Percentiles rank a stretch among this genome's conserved stretches.
phyloP scores from a whole-genome alignment of 2,329 filamentous ascomycete species.

The Epichloe gansuensis region DNA sequence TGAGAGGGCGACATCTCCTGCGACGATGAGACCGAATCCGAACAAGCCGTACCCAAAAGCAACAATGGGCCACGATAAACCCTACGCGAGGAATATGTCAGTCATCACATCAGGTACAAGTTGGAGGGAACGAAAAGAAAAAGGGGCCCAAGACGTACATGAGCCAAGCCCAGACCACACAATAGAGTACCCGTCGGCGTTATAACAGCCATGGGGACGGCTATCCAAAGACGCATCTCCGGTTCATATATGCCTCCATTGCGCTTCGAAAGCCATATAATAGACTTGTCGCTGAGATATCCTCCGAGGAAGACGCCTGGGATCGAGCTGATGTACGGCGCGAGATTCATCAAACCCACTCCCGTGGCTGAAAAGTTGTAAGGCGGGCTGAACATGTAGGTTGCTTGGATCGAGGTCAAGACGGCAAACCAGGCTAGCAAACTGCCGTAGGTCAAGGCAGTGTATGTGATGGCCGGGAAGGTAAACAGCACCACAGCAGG shows the following conservation, averaged over 20 bases:
- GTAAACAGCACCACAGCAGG: constrained; percentile 8
- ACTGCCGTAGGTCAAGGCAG: constrained; percentile 26
- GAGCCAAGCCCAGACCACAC: constrained; percentile 21
- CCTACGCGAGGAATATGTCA: constrained; percentile 9
- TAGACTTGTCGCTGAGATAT: constrained; percentile 24
- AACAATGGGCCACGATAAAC: constrained; percentile 26
- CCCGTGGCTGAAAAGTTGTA: constrained; percentile 16
- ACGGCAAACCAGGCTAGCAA: constrained; percentile 24
- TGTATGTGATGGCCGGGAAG: constrained; percentile 25
- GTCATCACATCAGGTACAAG: background rate
- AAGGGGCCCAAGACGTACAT: constrained; percentile 13
- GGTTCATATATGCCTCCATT: constrained; percentile 30
- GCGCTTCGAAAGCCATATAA: constrained; percentile 22
- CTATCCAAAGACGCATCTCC: constrained; percentile 27
- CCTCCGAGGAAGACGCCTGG: constrained; percentile 25
- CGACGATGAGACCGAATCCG: constrained; percentile 24
- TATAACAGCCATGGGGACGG: constrained; percentile 15
- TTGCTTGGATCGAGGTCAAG: constrained; percentile 7
- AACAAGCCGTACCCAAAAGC: constrained; percentile 24
- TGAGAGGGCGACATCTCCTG: constrained; percentile 21
- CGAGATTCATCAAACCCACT: constrained; percentile 16
- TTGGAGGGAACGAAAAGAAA: background rate
- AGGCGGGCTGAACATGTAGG: constrained; percentile 17
- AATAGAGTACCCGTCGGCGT: constrained; percentile 22
- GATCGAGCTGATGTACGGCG: constrained; percentile 24